Percentiles rank a stretch among this genome's conserved stretches.
Evolutionary conservation across 208 protist species (phyloP).

Genomic region (Phytomonas sp.): DNA sequence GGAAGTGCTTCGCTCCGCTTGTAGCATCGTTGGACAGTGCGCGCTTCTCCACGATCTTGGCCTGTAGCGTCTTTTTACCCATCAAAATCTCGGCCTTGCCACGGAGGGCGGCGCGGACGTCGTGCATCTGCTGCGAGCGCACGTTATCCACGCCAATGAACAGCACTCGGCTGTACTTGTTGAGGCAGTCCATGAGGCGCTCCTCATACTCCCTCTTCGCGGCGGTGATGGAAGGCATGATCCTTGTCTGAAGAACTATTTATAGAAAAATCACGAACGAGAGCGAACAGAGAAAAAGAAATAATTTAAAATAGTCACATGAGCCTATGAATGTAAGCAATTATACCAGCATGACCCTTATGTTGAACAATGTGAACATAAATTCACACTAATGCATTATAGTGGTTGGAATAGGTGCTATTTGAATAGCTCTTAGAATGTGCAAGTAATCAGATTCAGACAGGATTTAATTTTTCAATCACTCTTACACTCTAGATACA

Average conservation of each 20-base stretch:
- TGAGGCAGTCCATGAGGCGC: constrained; percentile 86
- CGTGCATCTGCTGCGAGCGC: constrained; percentile 95
- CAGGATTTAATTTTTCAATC: too few species aligned
- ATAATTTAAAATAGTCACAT: constrained; percentile 2
- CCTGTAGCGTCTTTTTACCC: constrained; percentile 99
- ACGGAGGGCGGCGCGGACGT: constrained; percentile 93
- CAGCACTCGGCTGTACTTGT: constrained; percentile 93
- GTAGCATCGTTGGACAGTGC: constrained; percentile 38
- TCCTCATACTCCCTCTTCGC: constrained; percentile 88
- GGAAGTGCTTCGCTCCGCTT: constrained; percentile 46
- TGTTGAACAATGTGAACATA: background rate
- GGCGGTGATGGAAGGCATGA: constrained; percentile 52
- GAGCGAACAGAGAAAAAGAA: constrained; percentile 7
- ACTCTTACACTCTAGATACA: background rate
- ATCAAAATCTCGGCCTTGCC: constrained; percentile 95
- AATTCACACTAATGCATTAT: background rate
- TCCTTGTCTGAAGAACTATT: constrained; percentile 9
- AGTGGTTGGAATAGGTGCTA: background rate
- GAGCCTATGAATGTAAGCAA: background rate
- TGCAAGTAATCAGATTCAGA: too few species aligned
- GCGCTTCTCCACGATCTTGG: constrained; percentile 89
- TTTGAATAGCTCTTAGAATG: too few species aligned
- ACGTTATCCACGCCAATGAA: constrained; percentile 97
- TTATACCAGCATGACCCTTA: constrained; percentile 2
- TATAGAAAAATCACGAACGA: constrained; percentile 11